Evolutionary conservation across 352 stramenopile genomes (phyloP), one percentile per base, ranked within the genome.

Genomic region (Paralagenidium karlingii): DNA sequence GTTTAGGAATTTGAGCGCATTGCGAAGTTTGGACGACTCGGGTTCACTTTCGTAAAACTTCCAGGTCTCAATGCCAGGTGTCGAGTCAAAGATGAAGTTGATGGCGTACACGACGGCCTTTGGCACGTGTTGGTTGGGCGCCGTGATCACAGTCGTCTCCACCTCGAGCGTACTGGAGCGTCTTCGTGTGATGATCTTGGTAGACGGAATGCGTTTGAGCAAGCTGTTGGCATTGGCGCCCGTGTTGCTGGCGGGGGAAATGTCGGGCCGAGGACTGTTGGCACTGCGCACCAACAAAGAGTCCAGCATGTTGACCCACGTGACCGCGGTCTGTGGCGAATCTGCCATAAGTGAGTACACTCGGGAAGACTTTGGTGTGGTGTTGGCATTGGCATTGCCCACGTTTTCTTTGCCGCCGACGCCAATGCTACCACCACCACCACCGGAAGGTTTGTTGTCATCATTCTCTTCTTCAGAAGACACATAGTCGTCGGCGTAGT

Each of bases 41-140:
- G 62, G 47, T 8, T 84, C 68, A 1, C 51, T 24, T 45, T 83
- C 65, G 52, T 89, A 89, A 37, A 89, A 89, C 13, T 49, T 55
- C 24, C 66, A 49, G 0, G 68, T 89, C 47, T 89, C 75, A 31
- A 89, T 84, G 3, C 75, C 75, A 25, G 75, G 71, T 11, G 60
- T 69, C 24, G 71, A 86, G 34, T 89, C 65, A 41, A 82, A 86
- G 30, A 89, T 89, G 45, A 81, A 89, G 31, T 89, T 69, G 44
- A 89, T 81, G 24, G 69, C 66, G 27, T 60, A 61, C 12, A 69
- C 52, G 28, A 82, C 54, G 3, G 70, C 58, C 24, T 60, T 67
- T 6, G 75, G 75, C 5, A 89, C 58, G 16, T 47, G 44, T 21
- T 86, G 69, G 11, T 56, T 51, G 2, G 65, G 43, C 1, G 57